These are phyloP conservation scores for Sutorius eximius DNA, from an alignment of 1,284 basidiomycete species.

Conservation along the genomic window DNA sequence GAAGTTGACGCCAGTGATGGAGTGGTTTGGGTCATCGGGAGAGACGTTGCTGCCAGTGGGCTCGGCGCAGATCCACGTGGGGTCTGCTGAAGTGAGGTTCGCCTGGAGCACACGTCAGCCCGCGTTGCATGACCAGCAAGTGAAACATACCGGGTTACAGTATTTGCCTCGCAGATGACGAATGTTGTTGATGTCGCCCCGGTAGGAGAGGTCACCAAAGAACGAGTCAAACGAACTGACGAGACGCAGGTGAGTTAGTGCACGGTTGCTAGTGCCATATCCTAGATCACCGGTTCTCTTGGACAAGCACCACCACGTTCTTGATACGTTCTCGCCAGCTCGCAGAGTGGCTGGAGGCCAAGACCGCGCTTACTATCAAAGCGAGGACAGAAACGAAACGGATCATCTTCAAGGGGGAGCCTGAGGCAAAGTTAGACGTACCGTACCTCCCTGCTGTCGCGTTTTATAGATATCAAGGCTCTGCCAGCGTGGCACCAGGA, in stretches of 20 bases:
- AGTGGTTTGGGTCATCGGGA: slow-evolving; percentile 30
- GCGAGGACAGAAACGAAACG: slow-evolving; percentile 5
- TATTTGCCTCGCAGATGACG: slow-evolving; percentile 20
- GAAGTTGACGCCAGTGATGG: slow-evolving; percentile 26
- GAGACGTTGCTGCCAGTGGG: slow-evolving; percentile 22
- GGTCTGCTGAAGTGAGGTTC: slow-evolving; percentile 12
- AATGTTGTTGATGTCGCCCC: slow-evolving; percentile 25
- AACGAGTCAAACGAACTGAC: slow-evolving; percentile 28
- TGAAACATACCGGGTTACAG: slow-evolving; percentile 26
- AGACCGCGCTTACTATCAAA: slow-evolving; percentile 1
- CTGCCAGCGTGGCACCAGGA: not conserved
- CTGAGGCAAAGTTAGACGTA: not conserved
- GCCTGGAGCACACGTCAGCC: slow-evolving; percentile 3
- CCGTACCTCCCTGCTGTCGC: not conserved
- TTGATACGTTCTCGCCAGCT: slow-evolving; percentile 28
- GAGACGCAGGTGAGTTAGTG: not conserved
- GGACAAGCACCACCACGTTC: slow-evolving; percentile 29
- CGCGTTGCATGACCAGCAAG: not conserved
- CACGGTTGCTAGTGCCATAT: not conserved
- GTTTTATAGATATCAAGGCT: slow-evolving; percentile 13
- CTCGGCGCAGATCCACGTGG: slow-evolving; percentile 20
- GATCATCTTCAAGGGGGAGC: slow-evolving; percentile 11
- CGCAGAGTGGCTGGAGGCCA: slow-evolving; percentile 2
- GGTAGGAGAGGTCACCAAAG: slow-evolving; percentile 31
- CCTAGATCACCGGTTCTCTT: slow-evolving; percentile 26